Conservation (phyloP, 768 basidiomycete species). For the Termitomyces heimii region DNA sequence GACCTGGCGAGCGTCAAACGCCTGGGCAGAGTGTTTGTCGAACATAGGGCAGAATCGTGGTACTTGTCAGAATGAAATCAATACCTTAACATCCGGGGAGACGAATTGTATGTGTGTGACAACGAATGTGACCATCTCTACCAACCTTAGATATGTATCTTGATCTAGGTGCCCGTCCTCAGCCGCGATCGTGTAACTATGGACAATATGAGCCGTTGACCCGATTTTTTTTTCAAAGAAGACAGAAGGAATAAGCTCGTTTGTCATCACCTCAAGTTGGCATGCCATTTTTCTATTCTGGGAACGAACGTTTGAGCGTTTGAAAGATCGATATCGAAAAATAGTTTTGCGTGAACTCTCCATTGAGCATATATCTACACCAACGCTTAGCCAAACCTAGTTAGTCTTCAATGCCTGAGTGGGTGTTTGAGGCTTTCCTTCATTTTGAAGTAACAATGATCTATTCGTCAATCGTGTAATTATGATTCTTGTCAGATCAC, state of each 20-base stretch:
- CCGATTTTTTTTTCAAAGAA: neutral
- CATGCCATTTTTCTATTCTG: neutral
- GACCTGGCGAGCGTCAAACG: conserved; percentile 18
- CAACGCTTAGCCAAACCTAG: neutral
- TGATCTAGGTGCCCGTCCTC: conserved; percentile 3
- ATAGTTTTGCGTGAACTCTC: neutral
- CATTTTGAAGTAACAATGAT: neutral
- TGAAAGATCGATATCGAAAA: neutral
- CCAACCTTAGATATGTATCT: neutral
- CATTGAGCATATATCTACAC: neutral
- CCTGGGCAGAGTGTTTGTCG: conserved; percentile 18
- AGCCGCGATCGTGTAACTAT: neutral
- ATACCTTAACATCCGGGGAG: conserved; percentile 9
- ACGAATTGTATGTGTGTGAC: neutral
- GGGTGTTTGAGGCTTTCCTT: neutral
- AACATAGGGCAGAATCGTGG: conserved; percentile 14
- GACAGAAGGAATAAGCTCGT: neutral
- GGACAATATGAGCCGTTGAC: neutral
- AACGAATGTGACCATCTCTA: conserved; percentile 10
- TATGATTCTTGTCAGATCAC: conserved; percentile 8
- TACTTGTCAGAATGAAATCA: conserved; percentile 4
- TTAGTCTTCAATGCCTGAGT: neutral
- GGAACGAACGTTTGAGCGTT: neutral
- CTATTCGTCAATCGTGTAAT: neutral
- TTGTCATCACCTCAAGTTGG: neutral